These are phyloP conservation scores for Stemphylium lycopersici DNA, from an alignment of 2,329 filamentous ascomycete species.

Conservation along the genomic window DNA sequence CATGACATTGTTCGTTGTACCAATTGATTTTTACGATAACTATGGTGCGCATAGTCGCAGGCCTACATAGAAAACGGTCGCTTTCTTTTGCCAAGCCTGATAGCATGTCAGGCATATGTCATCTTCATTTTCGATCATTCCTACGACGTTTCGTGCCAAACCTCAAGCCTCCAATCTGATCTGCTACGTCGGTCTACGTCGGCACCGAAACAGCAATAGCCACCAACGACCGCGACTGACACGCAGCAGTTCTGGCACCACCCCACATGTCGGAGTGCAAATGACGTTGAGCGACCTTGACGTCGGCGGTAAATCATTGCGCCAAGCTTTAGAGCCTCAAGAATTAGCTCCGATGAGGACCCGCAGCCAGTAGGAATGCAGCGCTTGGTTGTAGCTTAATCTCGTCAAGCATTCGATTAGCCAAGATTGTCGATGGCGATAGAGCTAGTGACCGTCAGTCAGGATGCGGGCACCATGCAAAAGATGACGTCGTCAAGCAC, in stretches of 20 bases:
- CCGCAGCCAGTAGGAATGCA: constrained; percentile 10
- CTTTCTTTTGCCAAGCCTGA: neutral
- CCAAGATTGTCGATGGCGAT: neutral
- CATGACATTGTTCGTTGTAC: neutral
- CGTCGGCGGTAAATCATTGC: neutral
- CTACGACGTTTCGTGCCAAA: neutral
- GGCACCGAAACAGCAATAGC: neutral
- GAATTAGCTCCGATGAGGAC: neutral
- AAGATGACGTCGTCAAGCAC: constrained; percentile 10
- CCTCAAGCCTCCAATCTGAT: neutral
- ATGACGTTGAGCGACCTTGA: constrained; percentile 12
- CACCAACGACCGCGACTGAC: neutral
- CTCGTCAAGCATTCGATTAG: constrained; percentile 10
- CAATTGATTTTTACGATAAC: neutral
- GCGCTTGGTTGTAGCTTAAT: constrained; percentile 5
- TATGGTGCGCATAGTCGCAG: neutral
- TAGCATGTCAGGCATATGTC: neutral
- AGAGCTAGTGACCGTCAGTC: neutral
- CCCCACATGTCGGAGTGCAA: constrained; percentile 3
- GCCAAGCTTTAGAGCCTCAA: constrained; percentile 13
- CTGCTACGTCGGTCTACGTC: neutral
- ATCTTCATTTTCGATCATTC: neutral
- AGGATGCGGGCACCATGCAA: neutral
- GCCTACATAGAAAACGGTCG: neutral
- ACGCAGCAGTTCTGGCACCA: neutral